Base-by-base conservation (phyloP, 2,329 filamentous ascomycete genomes). In the Celoporthe dispersa region DNA sequence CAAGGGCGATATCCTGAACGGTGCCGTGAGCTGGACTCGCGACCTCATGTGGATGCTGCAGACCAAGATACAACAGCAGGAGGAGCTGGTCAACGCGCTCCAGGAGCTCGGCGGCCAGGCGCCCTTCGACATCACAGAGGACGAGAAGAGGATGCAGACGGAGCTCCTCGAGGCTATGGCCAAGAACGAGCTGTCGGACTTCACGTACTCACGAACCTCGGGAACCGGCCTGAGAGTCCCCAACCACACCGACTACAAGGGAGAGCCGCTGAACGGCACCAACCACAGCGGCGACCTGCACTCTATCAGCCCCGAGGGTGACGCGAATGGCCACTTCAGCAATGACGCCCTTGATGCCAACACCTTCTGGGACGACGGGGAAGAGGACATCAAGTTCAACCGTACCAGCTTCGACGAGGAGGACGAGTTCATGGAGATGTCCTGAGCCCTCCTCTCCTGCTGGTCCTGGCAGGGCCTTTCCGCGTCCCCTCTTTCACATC, bases 21-120 rank as follows among this genome's bases (percentile, higher is more conserved):
- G 96, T 39, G 93, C 95, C 44, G 96, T 98, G 67, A 94, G 94
- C 81, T 99, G 96, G 96, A 98, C 94, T 72, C 90, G 95, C 73
- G 96, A 99, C 82, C 86, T 99, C 66, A 97, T 98, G 94, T 98
- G 96, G 96, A 91, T 97, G 83, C 84, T 97, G 71, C 91, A 97
- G 78, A 87, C 93, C 77, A 97, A 97, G 82, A 87, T 97, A 74
- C 91, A 96, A 78, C 92, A 95, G 78, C 93, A 97, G 80, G 92
- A 97, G 73, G 92, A 97, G 78, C 87, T 98, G 64, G 89, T 92
- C 76, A 92, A 94, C 76, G 84, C 88, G 66, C 90, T 97, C 70
- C 84, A 86, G 41, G 89, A 90, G 70, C 85, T 94, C 19, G 93
- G 93, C 59, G 91, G 91, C 11, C 86, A 86, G 19, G 92, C 93